These are phyloP conservation scores for Diaporthe destruens DNA, from an alignment of 2,329 filamentous ascomycete genomes.

Conservation along the genomic window DNA sequence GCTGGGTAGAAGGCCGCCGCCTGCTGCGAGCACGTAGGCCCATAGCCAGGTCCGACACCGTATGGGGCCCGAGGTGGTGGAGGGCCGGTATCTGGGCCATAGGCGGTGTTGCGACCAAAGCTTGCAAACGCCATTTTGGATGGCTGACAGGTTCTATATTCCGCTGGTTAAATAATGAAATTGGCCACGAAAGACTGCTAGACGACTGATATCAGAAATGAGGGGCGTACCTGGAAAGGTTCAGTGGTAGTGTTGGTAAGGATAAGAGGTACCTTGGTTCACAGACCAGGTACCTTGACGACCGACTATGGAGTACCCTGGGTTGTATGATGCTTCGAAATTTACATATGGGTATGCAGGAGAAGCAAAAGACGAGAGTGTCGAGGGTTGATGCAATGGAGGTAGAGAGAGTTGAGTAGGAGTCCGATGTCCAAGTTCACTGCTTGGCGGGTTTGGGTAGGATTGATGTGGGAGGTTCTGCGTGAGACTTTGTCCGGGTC, in stretches of 20 bases:
- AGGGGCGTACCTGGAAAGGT: neutral
- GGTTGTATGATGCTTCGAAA: neutral
- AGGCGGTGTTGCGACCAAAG: slow-evolving; percentile 33
- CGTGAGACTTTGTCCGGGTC: neutral
- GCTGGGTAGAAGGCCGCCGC: neutral
- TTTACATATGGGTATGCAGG: neutral
- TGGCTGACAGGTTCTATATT: neutral
- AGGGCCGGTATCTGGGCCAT: slow-evolving; percentile 28
- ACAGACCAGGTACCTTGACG: slow-evolving; percentile 1
- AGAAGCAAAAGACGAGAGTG: neutral
- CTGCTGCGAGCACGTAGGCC: neutral
- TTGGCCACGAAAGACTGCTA: fast-evolving
- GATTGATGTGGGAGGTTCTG: neutral
- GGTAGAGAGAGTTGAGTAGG: neutral
- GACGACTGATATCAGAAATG: neutral
- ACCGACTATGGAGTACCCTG: neutral
- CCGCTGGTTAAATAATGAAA: neutral
- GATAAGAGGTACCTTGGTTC: neutral
- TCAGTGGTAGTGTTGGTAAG: neutral
- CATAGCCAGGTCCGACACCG: neutral
- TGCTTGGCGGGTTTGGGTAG: neutral
- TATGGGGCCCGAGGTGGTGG: slow-evolving; percentile 18
- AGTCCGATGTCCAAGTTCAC: neutral
- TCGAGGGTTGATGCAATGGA: neutral
- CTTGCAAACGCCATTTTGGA: slow-evolving; percentile 14